A percentile compares a stretch with the other conserved stretches of the same genome.
phyloP scores from a whole-genome alignment of 2,329 filamentous ascomycete genomes.

The Chaetomiaceae sp. region DNA sequence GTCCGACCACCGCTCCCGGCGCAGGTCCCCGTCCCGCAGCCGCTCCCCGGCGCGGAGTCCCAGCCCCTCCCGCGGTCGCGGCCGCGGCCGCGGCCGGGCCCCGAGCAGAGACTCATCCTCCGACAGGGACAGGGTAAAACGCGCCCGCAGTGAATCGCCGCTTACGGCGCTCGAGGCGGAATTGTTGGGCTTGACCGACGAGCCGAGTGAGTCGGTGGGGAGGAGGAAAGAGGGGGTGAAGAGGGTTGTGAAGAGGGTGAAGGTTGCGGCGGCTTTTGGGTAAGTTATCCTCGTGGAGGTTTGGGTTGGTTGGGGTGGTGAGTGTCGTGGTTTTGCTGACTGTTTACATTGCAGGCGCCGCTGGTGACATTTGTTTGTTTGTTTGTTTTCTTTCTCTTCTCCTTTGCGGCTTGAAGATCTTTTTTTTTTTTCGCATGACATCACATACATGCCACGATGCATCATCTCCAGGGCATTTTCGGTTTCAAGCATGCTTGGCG shows the following conservation, averaged over 20 bases:
- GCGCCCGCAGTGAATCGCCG: slow-evolving; percentile 20
- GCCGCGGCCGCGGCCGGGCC: slow-evolving; percentile 2
- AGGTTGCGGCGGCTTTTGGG: slow-evolving; percentile 22
- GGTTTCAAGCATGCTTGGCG: neutral
- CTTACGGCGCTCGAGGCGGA: slow-evolving; percentile 19
- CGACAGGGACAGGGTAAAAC: too few species aligned
- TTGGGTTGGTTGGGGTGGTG: neutral
- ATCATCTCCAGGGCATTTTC: neutral
- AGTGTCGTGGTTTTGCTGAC: too few species aligned
- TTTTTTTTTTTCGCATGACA: too few species aligned
- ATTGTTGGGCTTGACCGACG: slow-evolving; percentile 18
- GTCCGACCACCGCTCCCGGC: too few species aligned
- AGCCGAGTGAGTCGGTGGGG: slow-evolving; percentile 1
- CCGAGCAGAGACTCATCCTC: slow-evolving; percentile 7
- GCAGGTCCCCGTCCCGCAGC: too few species aligned
- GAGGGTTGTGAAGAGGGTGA: slow-evolving; percentile 16
- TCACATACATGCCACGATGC: neutral
- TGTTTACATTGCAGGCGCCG: slow-evolving; percentile 9
- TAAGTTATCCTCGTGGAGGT: slow-evolving; percentile 3
- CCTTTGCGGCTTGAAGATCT: too few species aligned
- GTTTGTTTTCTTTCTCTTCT: too few species aligned
- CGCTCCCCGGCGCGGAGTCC: too few species aligned
- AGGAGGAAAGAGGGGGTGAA: slow-evolving; percentile 9
- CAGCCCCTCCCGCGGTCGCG: slow-evolving; percentile 1
- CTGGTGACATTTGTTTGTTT: too few species aligned